Base-by-base conservation (phyloP, 2,329 filamentous ascomycete species). In the Talaromyces sp. region DNA sequence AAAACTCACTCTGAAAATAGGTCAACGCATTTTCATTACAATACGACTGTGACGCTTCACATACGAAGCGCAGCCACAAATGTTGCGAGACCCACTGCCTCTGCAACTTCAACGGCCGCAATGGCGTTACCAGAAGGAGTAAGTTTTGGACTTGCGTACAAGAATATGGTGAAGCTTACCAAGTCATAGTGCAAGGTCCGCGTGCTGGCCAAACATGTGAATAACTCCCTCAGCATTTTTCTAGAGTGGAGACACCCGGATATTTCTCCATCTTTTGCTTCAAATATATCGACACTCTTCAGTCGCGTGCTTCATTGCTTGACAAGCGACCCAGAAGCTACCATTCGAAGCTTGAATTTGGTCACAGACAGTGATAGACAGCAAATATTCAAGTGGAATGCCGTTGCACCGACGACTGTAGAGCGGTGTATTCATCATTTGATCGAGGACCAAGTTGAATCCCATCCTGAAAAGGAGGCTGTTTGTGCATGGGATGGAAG, bases 301-400 rank as follows among this genome's bases (percentile, higher is more conserved):
- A 81, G 83, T 43, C 77, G 79, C 26, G 79, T 84, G 0, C 70
- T 86, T 17, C 72, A 77, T 12, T 71, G 77, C 19, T 76, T 84
- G 1, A 63, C 85, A 12, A 71, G 75, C 2, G 68, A 71, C 3
- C 77, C 79, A 0, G 72, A 75, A 10, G 73, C 71, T 17, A 69
- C 72, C 3, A 72, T 84, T 56, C 77, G 73, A 6, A 72, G 81
- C 21, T 70, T 81, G 27, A 80, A 84, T 67, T 73, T 84, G 3
- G 84, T 86, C 65, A 84, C 78, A 12, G 79, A 83, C 54, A 74
- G 79, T 9, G 84, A 87, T 64, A 80, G 81, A 62, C 75, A 80
- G 4, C 82, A 84, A 59, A 79, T 86, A 48, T 67, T 81, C 8
- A 76, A 79, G 5, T 84, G 83, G 72, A 83, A 82, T 56, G 78